Conservation (phyloP, 192 early-diverging fungal genomes). For the Coemansia asiatica region DNA sequence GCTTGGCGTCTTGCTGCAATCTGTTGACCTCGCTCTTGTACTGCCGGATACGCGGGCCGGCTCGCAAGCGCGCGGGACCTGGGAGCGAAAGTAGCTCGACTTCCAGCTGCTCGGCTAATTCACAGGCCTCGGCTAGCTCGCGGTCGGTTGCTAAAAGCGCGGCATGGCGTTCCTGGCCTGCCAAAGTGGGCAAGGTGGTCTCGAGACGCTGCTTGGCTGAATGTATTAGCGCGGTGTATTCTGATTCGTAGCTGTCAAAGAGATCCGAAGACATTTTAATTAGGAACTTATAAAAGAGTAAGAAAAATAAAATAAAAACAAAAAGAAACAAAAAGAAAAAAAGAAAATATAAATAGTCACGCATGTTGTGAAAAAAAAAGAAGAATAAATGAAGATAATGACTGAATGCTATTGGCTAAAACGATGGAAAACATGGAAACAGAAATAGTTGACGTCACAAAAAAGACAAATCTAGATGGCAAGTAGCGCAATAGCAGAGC, state of each 20-base stretch:
- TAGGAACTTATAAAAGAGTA: background rate
- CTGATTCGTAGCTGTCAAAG: constrained; percentile 86
- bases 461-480: too few relatives aligned
- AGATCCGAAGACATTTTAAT: constrained; percentile 64
- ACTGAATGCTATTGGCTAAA: too few relatives aligned
- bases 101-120: constrained; percentile 93
- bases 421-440: too few relatives aligned
- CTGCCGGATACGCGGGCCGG: constrained; percentile 65
- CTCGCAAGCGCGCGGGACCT: constrained; percentile 60
- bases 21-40: constrained; percentile 82
- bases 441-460: too few relatives aligned
- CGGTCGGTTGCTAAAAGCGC: constrained; percentile 61
- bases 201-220: constrained; percentile 62
- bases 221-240: constrained; percentile 65
- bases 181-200: constrained; percentile 59
- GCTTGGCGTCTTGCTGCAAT: constrained; percentile 67
- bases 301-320: background rate
- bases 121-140: constrained; percentile 87
- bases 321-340: background rate
- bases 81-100: constrained; percentile 82
- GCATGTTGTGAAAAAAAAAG: too few relatives aligned
- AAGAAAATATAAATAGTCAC: too few relatives aligned
- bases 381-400: too few relatives aligned
- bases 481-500: too few relatives aligned
- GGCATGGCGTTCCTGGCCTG: constrained; percentile 55